Evolutionary conservation across 148 eudicot species (phyloP).

Genomic region (Spergularia bocconei): DNA sequence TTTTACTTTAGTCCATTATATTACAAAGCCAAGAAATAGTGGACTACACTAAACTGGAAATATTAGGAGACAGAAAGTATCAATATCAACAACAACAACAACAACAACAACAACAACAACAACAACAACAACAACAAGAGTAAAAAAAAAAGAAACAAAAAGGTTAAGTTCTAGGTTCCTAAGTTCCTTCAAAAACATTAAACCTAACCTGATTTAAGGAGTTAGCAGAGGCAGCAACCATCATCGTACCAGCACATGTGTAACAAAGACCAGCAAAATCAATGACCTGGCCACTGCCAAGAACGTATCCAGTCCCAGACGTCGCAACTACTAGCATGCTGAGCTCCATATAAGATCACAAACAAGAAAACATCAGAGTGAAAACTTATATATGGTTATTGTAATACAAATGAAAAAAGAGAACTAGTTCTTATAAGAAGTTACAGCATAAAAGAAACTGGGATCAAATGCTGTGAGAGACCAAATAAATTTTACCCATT

Average conservation of each 20-base stretch:
- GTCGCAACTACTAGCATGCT: conserved; percentile 98
- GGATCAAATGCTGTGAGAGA: not conserved
- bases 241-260: conserved; percentile 98
- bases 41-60: no score
- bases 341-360: conserved; percentile 16
- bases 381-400: not conserved
- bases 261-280: conserved; percentile 82
- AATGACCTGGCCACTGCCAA: conserved; percentile 82
- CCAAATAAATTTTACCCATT: not conserved
- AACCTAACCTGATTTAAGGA: conserved; percentile 80
- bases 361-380: not conserved
- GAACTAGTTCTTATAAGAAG: no score
- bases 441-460: no score
- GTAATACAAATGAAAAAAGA: not conserved
- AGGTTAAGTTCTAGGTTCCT: no score
- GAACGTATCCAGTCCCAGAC: conserved; percentile 93
- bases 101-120: no score
- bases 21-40: no score
- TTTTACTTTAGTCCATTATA: no score
- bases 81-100: not conserved
- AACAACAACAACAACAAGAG: no score
- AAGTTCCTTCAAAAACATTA: not conserved
- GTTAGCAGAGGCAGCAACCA: conserved; percentile 95
- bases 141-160: no score
- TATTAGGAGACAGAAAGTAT: not conserved